Evolutionary conservation across 768 basidiomycete species (phyloP).

Genomic region (Leccinum sublutescens): DNA sequence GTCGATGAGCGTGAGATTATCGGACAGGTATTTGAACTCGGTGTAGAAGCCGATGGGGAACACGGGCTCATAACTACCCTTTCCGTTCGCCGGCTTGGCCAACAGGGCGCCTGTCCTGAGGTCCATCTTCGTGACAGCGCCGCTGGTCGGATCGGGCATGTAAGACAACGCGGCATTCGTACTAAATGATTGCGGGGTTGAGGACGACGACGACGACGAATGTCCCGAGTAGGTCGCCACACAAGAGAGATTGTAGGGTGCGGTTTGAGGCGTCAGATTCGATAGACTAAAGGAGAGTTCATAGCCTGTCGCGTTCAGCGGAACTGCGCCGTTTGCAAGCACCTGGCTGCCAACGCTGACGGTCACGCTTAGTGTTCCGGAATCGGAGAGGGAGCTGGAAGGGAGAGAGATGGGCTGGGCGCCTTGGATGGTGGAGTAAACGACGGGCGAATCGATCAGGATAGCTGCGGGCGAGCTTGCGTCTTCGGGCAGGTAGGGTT

Average conservation of each 20-base stretch:
- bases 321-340: constrained; percentile 45
- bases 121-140: constrained; percentile 60
- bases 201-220: constrained; percentile 37
- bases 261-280: constrained; percentile 40
- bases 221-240: constrained; percentile 21
- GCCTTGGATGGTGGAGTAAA: constrained; percentile 43
- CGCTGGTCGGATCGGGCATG: constrained; percentile 45
- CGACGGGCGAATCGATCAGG: constrained; percentile 52
- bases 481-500: constrained; percentile 58
- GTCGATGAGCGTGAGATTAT: constrained; percentile 26
- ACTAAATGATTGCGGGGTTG: constrained; percentile 38
- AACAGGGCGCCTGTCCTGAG: constrained; percentile 54
- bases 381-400: constrained; percentile 24
- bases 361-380: constrained; percentile 38
- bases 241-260: constrained; percentile 32
- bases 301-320: constrained; percentile 50
- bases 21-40: constrained; percentile 35
- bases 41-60: constrained; percentile 46
- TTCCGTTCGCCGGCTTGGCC: constrained; percentile 48
- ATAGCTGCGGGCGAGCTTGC: constrained; percentile 42
- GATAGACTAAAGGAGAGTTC: constrained; percentile 48
- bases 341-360: constrained; percentile 44
- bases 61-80: constrained; percentile 48
- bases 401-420: constrained; percentile 43
- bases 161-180: constrained; percentile 45